Percentiles rank a stretch among this genome's conserved stretches.
Conservation (phyloP, 352 stramenopile genomes). For the Porosira glacialis region DNA sequence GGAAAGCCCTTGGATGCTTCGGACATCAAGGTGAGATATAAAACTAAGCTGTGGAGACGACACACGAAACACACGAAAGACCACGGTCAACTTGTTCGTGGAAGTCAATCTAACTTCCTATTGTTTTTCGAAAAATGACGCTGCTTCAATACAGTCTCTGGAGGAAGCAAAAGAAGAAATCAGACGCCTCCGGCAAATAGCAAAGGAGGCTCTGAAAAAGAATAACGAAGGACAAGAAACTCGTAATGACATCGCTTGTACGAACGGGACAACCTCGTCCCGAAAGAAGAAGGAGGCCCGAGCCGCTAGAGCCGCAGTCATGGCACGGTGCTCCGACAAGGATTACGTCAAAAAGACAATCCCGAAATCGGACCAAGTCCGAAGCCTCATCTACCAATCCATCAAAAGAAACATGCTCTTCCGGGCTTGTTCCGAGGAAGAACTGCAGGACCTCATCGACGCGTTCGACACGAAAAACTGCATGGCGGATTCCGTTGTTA, state of each 20-base stretch:
- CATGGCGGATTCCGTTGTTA: slow-evolving; percentile 61
- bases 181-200: slow-evolving; percentile 34
- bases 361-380: slow-evolving; percentile 67
- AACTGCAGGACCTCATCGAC: slow-evolving; percentile 70
- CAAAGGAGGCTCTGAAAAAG: slow-evolving; percentile 36
- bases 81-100: too few relatives aligned
- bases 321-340: slow-evolving; percentile 38
- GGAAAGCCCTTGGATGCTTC: too few relatives aligned
- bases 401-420: slow-evolving; percentile 79
- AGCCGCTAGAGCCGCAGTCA: slow-evolving; percentile 43
- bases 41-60: too few relatives aligned
- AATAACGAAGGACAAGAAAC: slow-evolving; percentile 29
- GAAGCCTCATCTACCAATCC: slow-evolving; percentile 72
- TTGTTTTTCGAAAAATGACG: too few relatives aligned
- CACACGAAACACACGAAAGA: too few relatives aligned
- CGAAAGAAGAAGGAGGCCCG: slow-evolving; percentile 18
- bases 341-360: slow-evolving; percentile 51
- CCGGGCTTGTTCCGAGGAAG: slow-evolving; percentile 53
- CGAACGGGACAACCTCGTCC: slow-evolving; percentile 11
- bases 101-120: too few relatives aligned
- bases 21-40: too few relatives aligned
- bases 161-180: slow-evolving; percentile 58
- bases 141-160: slow-evolving; percentile 49
- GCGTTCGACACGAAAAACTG: slow-evolving; percentile 72
- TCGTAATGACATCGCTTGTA: slow-evolving; percentile 11